Evolutionary conservation across 768 basidiomycete genomes (phyloP), one percentile per base, ranked within the genome.

Genomic region (Porphyrellus cyaneotinctus): DNA sequence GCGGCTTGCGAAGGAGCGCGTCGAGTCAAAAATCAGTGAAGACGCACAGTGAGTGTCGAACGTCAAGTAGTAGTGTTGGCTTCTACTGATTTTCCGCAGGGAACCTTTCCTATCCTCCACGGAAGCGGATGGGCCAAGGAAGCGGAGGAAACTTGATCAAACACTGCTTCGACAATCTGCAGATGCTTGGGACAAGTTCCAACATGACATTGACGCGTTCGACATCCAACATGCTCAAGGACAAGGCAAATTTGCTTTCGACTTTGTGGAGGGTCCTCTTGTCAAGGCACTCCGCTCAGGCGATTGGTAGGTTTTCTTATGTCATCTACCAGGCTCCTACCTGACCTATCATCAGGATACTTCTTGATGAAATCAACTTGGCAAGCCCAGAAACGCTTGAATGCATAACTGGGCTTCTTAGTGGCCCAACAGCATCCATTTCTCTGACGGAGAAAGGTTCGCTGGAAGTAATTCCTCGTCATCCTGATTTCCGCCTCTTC

Each of bases 341-440:
- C 50, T 58, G 53, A 49, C 46, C 26, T 18, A 37, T 28, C 14
- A 2, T 31, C 53, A 97, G 94, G 94, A 79, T 98, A 33, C 76
- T 99, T 20, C 82, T 99, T 6, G 97, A 99, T 59, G 97, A 98
- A 69, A 85, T 98, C 65, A 99, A 99, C 64, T 74, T 99, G 23
- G 94, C 95, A 2, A 92, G 88, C 53, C 75, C 93, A 23, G 97
- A 98, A 69, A 97, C 95, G 0, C 76, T 98, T 45, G 97, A 98
- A 70, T 92, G 90, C 51, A 82, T 99, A 42, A 84, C 94, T 6
- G 80, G 84, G n/a, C 77, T 99, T 9, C 79, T 98, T 17, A 87
- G 90, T 55, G 81, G 85, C n/a, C 81, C 92, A 2, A 83, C 81
- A 9, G 83, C 91, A 0, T 98, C 95, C 1, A 87, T 99, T 59